Evolutionary conservation across 805 yeast species (phyloP).

Genomic region (Candida easanensis): DNA sequence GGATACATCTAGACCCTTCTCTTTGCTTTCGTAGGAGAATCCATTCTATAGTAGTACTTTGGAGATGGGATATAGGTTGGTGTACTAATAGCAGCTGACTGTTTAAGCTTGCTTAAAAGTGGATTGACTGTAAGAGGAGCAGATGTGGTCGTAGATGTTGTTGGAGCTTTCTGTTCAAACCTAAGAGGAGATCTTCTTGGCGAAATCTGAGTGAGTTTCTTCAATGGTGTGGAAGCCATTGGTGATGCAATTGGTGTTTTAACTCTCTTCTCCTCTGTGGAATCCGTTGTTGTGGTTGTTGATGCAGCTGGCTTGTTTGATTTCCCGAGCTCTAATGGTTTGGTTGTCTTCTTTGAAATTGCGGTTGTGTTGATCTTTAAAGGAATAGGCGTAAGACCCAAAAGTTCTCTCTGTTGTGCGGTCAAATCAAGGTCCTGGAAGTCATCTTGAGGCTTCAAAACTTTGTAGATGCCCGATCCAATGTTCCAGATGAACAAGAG

Average conservation of each 20-base stretch:
- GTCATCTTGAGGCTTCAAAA: conserved; percentile 30
- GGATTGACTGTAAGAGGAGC: conserved; percentile 18
- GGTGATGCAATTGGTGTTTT: conserved; percentile 28
- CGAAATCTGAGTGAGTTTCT: conserved; percentile 16
- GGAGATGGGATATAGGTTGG: conserved; percentile 31
- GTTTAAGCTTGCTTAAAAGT: conserved; percentile 3
- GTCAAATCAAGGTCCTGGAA: conserved; percentile 32
- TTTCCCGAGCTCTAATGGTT: background rate
- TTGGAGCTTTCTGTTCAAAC: conserved; percentile 4
- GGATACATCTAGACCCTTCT: conserved; percentile 19
- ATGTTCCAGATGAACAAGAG: conserved; percentile 31
- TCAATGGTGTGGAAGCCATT: conserved; percentile 26
- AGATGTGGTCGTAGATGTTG: background rate
- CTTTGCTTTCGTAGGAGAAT: conserved; percentile 30
- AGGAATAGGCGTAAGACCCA: conserved; percentile 29
- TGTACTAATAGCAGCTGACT: conserved; percentile 9
- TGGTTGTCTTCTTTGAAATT: conserved; percentile 23
- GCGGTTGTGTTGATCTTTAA: conserved; percentile 14
- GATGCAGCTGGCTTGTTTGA: background rate
- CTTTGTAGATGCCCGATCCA: conserved; percentile 28
- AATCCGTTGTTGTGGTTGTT: background rate
- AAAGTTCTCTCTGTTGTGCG: conserved; percentile 31
- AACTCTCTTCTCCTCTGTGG: conserved; percentile 25
- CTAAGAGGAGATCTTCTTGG: conserved; percentile 7
- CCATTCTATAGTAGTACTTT: conserved; percentile 30